Evolutionary conservation across 1,139 yeast species (phyloP), one percentile per base, ranked within the genome.

Genomic region (Candida glucosophila): DNA sequence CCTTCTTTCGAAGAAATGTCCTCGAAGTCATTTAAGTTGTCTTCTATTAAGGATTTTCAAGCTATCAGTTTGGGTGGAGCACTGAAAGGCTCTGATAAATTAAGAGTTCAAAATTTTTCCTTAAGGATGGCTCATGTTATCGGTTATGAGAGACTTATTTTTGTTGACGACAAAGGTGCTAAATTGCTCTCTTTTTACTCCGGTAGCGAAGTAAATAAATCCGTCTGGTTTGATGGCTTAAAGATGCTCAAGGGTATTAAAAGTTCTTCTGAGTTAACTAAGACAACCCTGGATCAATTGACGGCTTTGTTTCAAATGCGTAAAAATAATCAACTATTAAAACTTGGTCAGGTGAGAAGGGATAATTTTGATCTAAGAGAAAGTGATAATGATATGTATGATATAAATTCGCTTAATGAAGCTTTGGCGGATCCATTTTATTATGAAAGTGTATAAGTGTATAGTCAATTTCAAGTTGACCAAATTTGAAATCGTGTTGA

Each of bases 221-320:
- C 70, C 31, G 73, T 77, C 7, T 83, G 93, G 92, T 59, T 78
- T 23, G 94, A 83, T 51, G 95, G 94, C 2, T 51, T 83, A 30
- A 74, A 73, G 45, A 61, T 82, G 67, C 58, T 80, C 37, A 56
- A 53, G 34, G 62, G 61, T 3, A 43, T 49, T 38, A 47, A 43
- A 5, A 44, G 46, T 16, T 45, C 44, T 4, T 58, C 57, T 12
- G 52, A 55, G 25, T 56, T 77, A 22, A 75, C 88, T 0, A 51
- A 50, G 2, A 82, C 74, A 16, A 73, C 92, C 4, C 64, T 64
- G 28, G 56, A 52, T 24, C 88, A 80, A 43, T 58, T 79, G 24
- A 61, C 65, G 13, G 58, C 65, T 23, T 58, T 82, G 37, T 62
- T 71, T 19, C 75, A 72, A 20, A 55, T 81, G 19, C 67, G 88